A percentile compares a stretch with the other conserved stretches of the same genome.
Conservation (phyloP, 1,284 basidiomycete genomes). For the Trichosporon ovoides region DNA sequence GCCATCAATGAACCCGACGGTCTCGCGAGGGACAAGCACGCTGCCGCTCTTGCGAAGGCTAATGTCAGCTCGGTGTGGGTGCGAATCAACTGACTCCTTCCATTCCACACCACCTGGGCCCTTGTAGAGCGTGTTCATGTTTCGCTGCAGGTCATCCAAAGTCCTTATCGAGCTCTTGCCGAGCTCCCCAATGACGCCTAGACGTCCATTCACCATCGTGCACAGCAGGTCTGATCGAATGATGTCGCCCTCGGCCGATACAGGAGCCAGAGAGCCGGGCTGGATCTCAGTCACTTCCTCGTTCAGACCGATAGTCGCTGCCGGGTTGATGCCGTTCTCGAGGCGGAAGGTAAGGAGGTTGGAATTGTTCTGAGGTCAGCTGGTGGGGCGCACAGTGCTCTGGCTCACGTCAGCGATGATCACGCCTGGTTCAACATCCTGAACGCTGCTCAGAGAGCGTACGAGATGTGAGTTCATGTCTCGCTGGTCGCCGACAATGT, state of each 20-base stretch:
- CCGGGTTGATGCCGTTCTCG: constrained; percentile 36
- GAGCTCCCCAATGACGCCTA: constrained; percentile 71
- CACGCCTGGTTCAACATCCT: constrained; percentile 52
- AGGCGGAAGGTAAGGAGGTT: constrained; percentile 63
- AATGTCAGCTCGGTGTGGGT: constrained; percentile 4
- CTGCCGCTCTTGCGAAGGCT: constrained; percentile 62
- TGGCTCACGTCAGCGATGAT: constrained; percentile 69
- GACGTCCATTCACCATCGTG: constrained; percentile 71
- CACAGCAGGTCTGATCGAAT: constrained; percentile 61
- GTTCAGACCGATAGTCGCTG: constrained; percentile 49
- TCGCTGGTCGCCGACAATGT: constrained; percentile 61
- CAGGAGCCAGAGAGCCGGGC: constrained; percentile 32
- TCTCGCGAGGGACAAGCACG: constrained; percentile 56
- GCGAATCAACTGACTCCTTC: constrained; percentile 54
- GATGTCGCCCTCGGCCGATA: constrained; percentile 27
- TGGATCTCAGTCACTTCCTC: constrained; percentile 49
- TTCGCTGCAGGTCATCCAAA: constrained; percentile 70
- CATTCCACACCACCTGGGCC: constrained; percentile 62
- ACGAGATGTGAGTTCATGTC: constrained; percentile 71
- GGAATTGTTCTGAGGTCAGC: constrained; percentile 50
- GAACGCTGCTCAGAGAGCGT: constrained; percentile 37
- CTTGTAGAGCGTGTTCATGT: constrained; percentile 58
- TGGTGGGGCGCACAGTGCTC: too few relatives aligned
- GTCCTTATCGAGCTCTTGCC: constrained; percentile 57
- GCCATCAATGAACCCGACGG: constrained; percentile 77